Percentiles rank a stretch among this genome's conserved stretches.
These are phyloP conservation scores for Canavalia gladiata DNA, from an alignment of 306 rosid genomes.

Conservation along the genomic window DNA sequence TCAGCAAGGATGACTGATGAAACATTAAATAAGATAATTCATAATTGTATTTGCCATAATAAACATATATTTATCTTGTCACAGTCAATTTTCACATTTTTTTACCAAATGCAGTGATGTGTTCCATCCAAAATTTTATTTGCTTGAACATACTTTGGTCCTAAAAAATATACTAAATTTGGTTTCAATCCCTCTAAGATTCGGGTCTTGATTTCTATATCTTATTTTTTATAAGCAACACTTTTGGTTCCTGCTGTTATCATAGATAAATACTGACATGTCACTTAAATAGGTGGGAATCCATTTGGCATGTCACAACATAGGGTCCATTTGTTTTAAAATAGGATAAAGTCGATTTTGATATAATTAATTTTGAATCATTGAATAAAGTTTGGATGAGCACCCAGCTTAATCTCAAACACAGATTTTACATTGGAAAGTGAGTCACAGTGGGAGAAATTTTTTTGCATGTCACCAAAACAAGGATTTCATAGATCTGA, in stretches of 20 bases:
- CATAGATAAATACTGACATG: not conserved
- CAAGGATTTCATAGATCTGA: not conserved
- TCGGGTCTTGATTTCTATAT: not conserved
- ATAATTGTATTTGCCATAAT: not conserved
- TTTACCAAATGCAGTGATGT: not conserved
- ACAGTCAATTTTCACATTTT: slow-evolving; percentile 13
- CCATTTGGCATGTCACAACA: not conserved
- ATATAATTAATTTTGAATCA: no score
- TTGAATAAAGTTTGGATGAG: no score
- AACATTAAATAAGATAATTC: slow-evolving; percentile 17
- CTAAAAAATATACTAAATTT: not conserved
- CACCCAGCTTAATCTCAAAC: no score
- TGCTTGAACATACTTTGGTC: not conserved
- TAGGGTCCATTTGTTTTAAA: no score
- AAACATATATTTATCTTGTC: slow-evolving; percentile 6
- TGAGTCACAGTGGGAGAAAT: no score
- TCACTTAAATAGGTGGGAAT: not conserved
- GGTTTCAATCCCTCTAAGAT: not conserved
- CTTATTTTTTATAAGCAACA: no score
- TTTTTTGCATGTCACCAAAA: no score
- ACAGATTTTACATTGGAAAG: no score
- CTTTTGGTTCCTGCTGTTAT: not conserved
- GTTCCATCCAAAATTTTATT: not conserved
- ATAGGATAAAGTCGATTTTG: no score
- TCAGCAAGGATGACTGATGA: slow-evolving; percentile 27